phyloP scores from a whole-genome alignment of 495 filamentous ascomycete genomes.

The Penicillium crystallinum region DNA sequence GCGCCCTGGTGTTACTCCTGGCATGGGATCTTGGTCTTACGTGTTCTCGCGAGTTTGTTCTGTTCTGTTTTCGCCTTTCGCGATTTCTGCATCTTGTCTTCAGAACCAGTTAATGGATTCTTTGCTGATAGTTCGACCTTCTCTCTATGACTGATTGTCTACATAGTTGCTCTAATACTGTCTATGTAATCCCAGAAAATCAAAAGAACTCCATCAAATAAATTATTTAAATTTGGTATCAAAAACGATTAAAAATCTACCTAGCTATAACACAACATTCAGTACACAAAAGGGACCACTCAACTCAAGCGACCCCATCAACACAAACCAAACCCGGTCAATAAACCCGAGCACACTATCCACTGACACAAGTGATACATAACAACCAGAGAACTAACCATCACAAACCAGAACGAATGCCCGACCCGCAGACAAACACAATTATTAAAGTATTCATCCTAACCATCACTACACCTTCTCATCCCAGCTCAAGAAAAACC shows the following conservation, averaged over 20 bases:
- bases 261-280: too few relatives aligned
- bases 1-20: background rate
- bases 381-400: background rate
- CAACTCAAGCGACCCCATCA: too few relatives aligned
- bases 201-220: too few relatives aligned
- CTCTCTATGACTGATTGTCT: background rate
- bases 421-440: constrained; percentile 1
- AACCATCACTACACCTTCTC: too few relatives aligned
- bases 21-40: background rate
- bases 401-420: background rate
- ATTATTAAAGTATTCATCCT: too few relatives aligned
- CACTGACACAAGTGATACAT: background rate
- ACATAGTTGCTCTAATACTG: too few relatives aligned
- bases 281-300: too few relatives aligned
- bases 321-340: background rate
- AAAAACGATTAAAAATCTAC: too few relatives aligned
- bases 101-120: background rate
- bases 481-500: constrained; percentile 15
- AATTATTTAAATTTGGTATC: too few relatives aligned
- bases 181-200: too few relatives aligned
- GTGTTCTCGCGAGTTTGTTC: background rate
- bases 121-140: background rate
- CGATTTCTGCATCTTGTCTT: background rate
- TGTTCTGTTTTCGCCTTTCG: background rate
- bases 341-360: background rate